Base-by-base conservation (phyloP, 2,329 filamentous ascomycete species). In the Geosmithia putterillii region DNA sequence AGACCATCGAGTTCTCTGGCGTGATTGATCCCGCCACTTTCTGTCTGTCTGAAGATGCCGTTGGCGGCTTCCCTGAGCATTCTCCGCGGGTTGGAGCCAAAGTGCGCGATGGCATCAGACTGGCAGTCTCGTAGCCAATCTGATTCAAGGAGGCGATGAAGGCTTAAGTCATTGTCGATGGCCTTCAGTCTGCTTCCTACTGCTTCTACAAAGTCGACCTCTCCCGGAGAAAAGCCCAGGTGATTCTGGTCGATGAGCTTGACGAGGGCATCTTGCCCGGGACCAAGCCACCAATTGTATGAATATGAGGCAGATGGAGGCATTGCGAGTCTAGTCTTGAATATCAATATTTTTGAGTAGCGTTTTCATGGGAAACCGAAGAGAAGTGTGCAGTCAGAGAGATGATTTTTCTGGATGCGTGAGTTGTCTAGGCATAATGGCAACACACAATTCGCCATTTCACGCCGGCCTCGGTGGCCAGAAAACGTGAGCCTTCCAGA, bases 141-240 rank as follows among this genome's bases (percentile, higher is more conserved):
- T 21, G 42, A 40, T 14, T 44, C 42, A 9, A 62, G 45, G 4
- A 47, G 40, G 1, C 45, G 38, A 7, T 48, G 47, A 21, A 58
- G 41, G 2, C 42, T 36, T 4, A 34, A 40, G 38, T 58, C 49
- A 22, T 56, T 51, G 46, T 64, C 61, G 15, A 64, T 60, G 9
- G 45, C 43, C 10, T 57, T 50, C 4, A 63, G 54, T 17, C 48
- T 54, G 5, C 45, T 47, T 43, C 59, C 58, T 7, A 61, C 45
- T 5, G 51, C 49, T 40, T 59, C 56, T 15, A 54, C 53, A 44
- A 60, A 64, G 7, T 59, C 60, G 20, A 57, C 58, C 34, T 63
- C 53, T 7, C 45, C 47, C 22, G 52, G 49, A 6, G 42, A 48
- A 15, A 50, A 37, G 5, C 42, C 42, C 2, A 54, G 20, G 7